A percentile compares a stretch with the other conserved stretches of the same genome.
These are phyloP conservation scores for Fusarium illudens DNA, from an alignment of 2,329 filamentous ascomycete species.

Conservation along the genomic window DNA sequence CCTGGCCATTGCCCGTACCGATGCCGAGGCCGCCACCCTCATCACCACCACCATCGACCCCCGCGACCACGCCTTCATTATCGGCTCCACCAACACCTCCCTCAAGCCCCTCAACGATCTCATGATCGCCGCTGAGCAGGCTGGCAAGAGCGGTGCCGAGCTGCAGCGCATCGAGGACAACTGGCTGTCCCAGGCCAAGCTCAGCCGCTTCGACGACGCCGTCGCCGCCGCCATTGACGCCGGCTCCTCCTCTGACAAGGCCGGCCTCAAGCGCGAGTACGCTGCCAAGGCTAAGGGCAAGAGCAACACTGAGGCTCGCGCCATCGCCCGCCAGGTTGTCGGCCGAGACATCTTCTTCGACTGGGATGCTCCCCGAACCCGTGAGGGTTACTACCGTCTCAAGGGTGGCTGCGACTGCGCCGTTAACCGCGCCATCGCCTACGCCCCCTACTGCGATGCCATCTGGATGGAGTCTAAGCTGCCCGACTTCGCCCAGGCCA, in stretches of 20 bases:
- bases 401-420: slow-evolving; percentile 91
- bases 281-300: slow-evolving; percentile 76
- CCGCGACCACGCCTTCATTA: slow-evolving; percentile 92
- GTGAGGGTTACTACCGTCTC: slow-evolving; percentile 95
- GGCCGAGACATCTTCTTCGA: slow-evolving; percentile 89
- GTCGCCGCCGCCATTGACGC: slow-evolving; percentile 83
- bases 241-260: slow-evolving; percentile 73
- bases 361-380: slow-evolving; percentile 92
- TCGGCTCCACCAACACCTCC: slow-evolving; percentile 85
- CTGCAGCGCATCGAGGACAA: slow-evolving; percentile 92
- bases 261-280: slow-evolving; percentile 73
- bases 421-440: slow-evolving; percentile 88
- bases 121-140: slow-evolving; percentile 84
- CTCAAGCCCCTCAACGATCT: slow-evolving; percentile 88
- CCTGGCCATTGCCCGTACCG: slow-evolving; percentile 89
- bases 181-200: slow-evolving; percentile 80
- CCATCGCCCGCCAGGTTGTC: slow-evolving; percentile 78
- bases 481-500: slow-evolving; percentile 88
- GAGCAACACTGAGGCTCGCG: slow-evolving; percentile 82
- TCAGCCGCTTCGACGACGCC: slow-evolving; percentile 91
- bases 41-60: slow-evolving; percentile 97
- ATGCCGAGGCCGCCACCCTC: slow-evolving; percentile 96
- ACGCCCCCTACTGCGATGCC: slow-evolving; percentile 91
- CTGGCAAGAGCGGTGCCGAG: slow-evolving; percentile 80
- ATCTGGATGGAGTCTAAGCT: slow-evolving; percentile 99